These are phyloP conservation scores for Helenozyma rhizophorensis DNA, from an alignment of 805 yeast species.

Conservation along the genomic window DNA sequence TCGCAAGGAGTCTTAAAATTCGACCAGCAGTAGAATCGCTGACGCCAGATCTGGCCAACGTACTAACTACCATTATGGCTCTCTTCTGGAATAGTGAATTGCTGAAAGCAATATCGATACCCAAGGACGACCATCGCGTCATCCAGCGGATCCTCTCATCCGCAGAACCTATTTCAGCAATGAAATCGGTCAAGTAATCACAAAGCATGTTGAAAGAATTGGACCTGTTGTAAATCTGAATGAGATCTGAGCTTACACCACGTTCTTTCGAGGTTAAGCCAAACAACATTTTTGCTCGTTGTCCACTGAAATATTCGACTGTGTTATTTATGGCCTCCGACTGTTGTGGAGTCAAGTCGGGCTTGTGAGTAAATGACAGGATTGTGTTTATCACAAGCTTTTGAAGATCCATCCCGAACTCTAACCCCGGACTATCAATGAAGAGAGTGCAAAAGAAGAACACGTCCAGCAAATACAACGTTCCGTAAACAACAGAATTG, in stretches of 20 bases:
- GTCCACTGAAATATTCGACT: constrained; percentile 49
- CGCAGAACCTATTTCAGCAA: constrained; percentile 44
- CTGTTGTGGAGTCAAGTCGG: constrained; percentile 39
- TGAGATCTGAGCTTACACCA: constrained; percentile 26
- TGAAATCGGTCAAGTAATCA: constrained; percentile 48
- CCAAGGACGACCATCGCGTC: constrained; percentile 60
- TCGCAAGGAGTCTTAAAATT: constrained; percentile 23
- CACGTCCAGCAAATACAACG: constrained; percentile 66
- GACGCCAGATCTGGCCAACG: constrained; percentile 59
- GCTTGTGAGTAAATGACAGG: constrained; percentile 62
- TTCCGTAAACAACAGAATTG: constrained; percentile 59
- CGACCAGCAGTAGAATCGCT: constrained; percentile 47
- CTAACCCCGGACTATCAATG: constrained; percentile 47
- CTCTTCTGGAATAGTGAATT: constrained; percentile 61
- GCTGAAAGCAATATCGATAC: constrained; percentile 58
- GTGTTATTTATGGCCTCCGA: constrained; percentile 43
- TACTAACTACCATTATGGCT: constrained; percentile 66
- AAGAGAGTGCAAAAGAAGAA: constrained; percentile 61
- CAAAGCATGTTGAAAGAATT: constrained; percentile 56
- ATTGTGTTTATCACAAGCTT: constrained; percentile 61
- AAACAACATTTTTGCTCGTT: constrained; percentile 62
- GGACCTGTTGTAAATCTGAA: constrained; percentile 37
- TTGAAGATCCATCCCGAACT: constrained; percentile 59
- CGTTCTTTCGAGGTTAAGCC: constrained; percentile 57
- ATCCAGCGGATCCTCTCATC: constrained; percentile 54